Evolutionary conservation across 495 filamentous ascomycete genomes (phyloP).

Genomic region (Tuber indicum): DNA sequence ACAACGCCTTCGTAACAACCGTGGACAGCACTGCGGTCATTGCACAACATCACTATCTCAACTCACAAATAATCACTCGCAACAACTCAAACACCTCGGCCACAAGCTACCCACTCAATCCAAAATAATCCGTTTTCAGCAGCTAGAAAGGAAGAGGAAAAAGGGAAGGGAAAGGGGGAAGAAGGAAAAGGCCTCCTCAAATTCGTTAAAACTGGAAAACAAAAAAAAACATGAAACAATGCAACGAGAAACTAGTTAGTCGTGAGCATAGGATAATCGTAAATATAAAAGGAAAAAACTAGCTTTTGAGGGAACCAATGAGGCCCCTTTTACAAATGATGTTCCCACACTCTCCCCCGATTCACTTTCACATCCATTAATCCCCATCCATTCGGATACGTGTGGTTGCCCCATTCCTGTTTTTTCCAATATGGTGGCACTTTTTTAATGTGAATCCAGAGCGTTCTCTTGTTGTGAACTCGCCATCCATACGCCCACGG

Average conservation of each 20-base stretch:
- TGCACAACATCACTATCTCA: slow-evolving; percentile 4
- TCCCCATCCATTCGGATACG: neutral
- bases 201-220: neutral
- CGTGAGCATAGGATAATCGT: slow-evolving; percentile 4
- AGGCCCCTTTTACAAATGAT: neutral
- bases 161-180: slow-evolving; percentile 8
- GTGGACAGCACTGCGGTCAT: neutral
- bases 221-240: neutral
- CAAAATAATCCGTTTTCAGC: slow-evolving; percentile 1
- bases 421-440: neutral
- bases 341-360: neutral
- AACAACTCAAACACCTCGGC: neutral
- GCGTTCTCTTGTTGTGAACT: neutral
- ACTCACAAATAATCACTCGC: slow-evolving; percentile 22
- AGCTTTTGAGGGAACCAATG: neutral
- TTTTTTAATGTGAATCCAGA: neutral
- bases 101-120: neutral
- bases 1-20: neutral
- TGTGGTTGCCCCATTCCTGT: neutral
- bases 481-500: neutral
- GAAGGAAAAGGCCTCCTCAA: neutral
- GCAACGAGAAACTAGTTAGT: neutral
- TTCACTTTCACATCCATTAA: neutral
- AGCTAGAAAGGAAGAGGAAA: neutral
- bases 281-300: neutral